Conservation (phyloP, 2,329 filamentous ascomycete species). For the Claviceps capensis region DNA sequence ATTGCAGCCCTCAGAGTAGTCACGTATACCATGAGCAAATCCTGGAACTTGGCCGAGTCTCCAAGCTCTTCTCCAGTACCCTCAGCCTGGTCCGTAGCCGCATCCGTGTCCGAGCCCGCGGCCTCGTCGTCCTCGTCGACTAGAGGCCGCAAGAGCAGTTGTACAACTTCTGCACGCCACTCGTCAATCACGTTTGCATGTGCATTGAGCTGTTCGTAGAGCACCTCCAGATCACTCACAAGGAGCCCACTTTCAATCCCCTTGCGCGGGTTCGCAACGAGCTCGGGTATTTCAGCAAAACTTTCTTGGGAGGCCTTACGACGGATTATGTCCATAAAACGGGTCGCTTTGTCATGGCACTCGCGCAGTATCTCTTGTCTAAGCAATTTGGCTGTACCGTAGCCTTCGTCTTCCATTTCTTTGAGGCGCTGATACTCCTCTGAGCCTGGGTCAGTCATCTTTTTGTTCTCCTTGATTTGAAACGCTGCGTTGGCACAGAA, state of each 20-base stretch:
- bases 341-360: constrained; percentile 20
- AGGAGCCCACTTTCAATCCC: constrained; percentile 63
- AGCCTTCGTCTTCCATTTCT: constrained; percentile 55
- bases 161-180: constrained; percentile 61
- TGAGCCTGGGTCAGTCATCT: constrained; percentile 50
- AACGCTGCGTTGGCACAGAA: constrained; percentile 75
- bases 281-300: constrained; percentile 50
- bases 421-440: constrained; percentile 54
- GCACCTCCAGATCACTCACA: constrained; percentile 49
- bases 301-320: constrained; percentile 35
- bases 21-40: constrained; percentile 79
- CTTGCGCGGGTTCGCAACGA: constrained; percentile 33
- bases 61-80: constrained; percentile 83
- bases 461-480: constrained; percentile 62
- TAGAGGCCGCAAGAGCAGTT: constrained; percentile 58
- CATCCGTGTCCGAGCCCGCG: constrained; percentile 73
- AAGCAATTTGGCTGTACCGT: constrained; percentile 64
- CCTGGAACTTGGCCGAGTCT: constrained; percentile 73
- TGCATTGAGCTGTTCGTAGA: constrained; percentile 53
- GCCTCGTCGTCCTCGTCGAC: constrained; percentile 66
- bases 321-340: constrained; percentile 48
- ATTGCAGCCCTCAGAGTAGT: constrained; percentile 61
- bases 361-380: constrained; percentile 65
- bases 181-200: constrained; percentile 59
- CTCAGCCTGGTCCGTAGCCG: constrained; percentile 49